Percentiles rank a stretch among this genome's conserved stretches.
phyloP scores from a whole-genome alignment of 441 rosid species.

The Erodium chrysanthum region DNA sequence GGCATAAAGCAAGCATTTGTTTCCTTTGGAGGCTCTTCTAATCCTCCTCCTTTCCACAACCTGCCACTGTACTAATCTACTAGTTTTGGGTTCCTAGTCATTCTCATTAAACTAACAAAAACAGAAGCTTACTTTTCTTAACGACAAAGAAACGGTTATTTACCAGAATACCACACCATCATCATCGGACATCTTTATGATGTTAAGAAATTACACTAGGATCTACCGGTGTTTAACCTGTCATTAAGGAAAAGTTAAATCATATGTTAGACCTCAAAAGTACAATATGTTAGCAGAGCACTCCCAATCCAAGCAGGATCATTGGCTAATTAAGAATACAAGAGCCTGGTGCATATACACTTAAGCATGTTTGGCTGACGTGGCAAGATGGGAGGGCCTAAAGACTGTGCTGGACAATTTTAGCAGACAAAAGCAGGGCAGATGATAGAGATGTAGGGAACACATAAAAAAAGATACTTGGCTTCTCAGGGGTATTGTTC shows the following conservation, averaged over 20 bases:
- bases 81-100: conserved; percentile 12
- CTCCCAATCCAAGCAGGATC: no score
- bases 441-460: conserved; percentile 36
- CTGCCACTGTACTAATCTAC: conserved; percentile 9
- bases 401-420: conserved; percentile 21
- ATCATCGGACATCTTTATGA: not conserved
- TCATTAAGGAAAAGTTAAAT: conserved; percentile 6
- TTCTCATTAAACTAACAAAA: conserved; percentile 24
- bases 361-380: conserved; percentile 26
- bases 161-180: conserved; percentile 26
- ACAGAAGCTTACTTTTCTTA: conserved; percentile 50
- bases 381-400: conserved; percentile 27
- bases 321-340: not conserved
- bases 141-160: conserved; percentile 54
- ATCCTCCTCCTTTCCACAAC: conserved; percentile 32
- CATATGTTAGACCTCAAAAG: conserved; percentile 6
- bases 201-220: not conserved
- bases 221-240: conserved; percentile 7
- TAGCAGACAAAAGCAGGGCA: conserved; percentile 33
- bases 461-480: conserved; percentile 54
- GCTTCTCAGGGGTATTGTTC: conserved; percentile 55
- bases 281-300: no score
- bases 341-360: conserved; percentile 20
- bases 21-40: conserved; percentile 41
- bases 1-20: conserved; percentile 53